Evolutionary conservation across 2,329 filamentous ascomycete genomes (phyloP).

Genomic region (Pestalotiopsis sp.): DNA sequence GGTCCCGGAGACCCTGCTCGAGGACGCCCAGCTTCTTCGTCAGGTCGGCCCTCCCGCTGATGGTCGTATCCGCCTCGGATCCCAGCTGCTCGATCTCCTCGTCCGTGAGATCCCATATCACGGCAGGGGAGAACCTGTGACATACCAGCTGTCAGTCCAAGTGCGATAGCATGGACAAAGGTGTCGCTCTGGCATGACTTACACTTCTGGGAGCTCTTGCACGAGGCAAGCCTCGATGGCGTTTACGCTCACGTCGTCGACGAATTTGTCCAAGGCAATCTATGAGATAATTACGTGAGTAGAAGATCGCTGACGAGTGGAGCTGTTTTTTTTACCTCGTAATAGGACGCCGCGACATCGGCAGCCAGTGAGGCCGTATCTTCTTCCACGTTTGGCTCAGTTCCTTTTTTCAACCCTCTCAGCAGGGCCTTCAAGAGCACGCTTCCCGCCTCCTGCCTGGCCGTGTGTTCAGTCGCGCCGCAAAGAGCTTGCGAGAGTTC

Average conservation of each 20-base stretch:
- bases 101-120: constrained; percentile 26
- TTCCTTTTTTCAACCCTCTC: too few relatives aligned
- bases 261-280: constrained; percentile 28
- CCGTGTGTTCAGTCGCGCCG: too few relatives aligned
- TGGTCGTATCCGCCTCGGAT: constrained; percentile 24
- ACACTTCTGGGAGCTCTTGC: constrained; percentile 29
- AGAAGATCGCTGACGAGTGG: neutral
- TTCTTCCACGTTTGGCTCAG: too few relatives aligned
- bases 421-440: too few relatives aligned
- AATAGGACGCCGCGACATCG: too few relatives aligned
- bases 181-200: neutral
- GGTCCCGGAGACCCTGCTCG: constrained; percentile 25
- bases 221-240: constrained; percentile 28
- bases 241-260: constrained; percentile 28
- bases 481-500: too few relatives aligned
- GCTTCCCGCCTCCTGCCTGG: too few relatives aligned
- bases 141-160: neutral
- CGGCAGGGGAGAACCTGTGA: constrained; percentile 23
- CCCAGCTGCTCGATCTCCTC: constrained; percentile 26
- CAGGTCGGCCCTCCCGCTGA: constrained; percentile 21
- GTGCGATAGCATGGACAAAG: neutral
- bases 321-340: neutral
- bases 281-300: neutral
- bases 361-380: too few relatives aligned
- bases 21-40: constrained; percentile 24